Evolutionary conservation across 176 grass and related monocot genomes (phyloP), one percentile per base, ranked within the genome.

Genomic region (Aegilops umbellulata): DNA sequence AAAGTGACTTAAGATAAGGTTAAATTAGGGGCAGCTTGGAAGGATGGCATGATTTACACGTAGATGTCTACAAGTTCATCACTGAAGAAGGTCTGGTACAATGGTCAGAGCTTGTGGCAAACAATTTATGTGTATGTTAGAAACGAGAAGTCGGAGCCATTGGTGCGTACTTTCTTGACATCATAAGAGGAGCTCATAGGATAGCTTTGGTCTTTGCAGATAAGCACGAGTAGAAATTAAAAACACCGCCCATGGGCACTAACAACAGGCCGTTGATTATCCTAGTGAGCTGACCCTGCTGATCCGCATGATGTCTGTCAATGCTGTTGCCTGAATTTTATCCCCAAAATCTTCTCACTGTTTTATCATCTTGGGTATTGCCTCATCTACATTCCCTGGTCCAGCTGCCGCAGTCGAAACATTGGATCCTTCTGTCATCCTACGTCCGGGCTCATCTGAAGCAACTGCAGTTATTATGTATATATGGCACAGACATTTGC

Each of bases 1-100:
- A 80, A 90, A 84, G 85, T 76, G 80, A 60, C 35, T 60, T 68
- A 46, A 61, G 89, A 84, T 87, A 87, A 84, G 60, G 26, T 91
- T 91, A 74, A 87, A 87, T 60, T 84, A 87, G 16, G 60, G 60
- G 60, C 62, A 76, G 67, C 80, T 83, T 80, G 60, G 66, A 66
- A 19, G 30, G 79, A 74, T 39, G 26, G 76, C 69, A 90, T 61
- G 60, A 49, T 69, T 75, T 83, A 87, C 80, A 91, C 85, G 58
- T 90, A 84, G 85, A 87, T 80, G 68, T 73, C 84, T 87, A 74
- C 84, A 83, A 60, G 55, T 58, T 67, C 85, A 58, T 60, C 46
- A 80, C 60, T 87, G 22, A 83, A 79, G 64, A 74, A 67, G 34
- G 63, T 2, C 46, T 74, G 23, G 44, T 39, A 0, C 20, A 60